phyloP scores from a whole-genome alignment of 208 protist genomes.

The Acanthamoeba divionensis region DNA sequence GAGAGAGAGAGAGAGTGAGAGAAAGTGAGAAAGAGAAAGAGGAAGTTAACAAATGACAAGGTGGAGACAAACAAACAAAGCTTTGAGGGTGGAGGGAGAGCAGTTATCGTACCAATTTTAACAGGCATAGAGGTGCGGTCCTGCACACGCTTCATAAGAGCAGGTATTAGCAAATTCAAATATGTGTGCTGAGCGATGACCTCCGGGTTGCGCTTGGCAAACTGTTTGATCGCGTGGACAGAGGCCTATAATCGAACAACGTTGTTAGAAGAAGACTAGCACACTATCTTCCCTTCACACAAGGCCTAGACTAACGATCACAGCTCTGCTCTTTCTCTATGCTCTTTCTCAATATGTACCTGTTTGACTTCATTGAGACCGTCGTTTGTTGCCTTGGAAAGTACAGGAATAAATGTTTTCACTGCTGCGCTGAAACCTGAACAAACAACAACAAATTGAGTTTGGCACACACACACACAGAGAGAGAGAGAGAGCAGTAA shows the following conservation, averaged over 20 bases:
- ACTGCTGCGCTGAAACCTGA: background rate
- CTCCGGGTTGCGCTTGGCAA: background rate
- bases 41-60: too few relatives aligned
- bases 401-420: background rate
- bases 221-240: background rate
- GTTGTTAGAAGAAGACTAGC: too few relatives aligned
- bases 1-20: too few relatives aligned
- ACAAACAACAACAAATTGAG: background rate
- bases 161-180: background rate
- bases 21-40: too few relatives aligned
- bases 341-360: too few relatives aligned
- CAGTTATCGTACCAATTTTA: background rate
- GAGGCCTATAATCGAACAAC: too few relatives aligned
- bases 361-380: background rate
- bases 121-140: conserved; percentile 32
- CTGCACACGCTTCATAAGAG: conserved; percentile 19
- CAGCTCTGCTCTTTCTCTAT: too few relatives aligned
- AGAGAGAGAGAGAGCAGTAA: background rate
- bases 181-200: background rate
- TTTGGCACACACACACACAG: background rate
- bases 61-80: too few relatives aligned
- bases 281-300: too few relatives aligned
- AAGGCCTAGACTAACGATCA: too few relatives aligned
- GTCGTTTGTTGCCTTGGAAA: background rate
- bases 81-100: too few relatives aligned